A percentile compares a stretch with the other conserved stretches of the same genome.
phyloP scores from a whole-genome alignment of 345 rosid genomes.

The Carallia pectinifolia region DNA sequence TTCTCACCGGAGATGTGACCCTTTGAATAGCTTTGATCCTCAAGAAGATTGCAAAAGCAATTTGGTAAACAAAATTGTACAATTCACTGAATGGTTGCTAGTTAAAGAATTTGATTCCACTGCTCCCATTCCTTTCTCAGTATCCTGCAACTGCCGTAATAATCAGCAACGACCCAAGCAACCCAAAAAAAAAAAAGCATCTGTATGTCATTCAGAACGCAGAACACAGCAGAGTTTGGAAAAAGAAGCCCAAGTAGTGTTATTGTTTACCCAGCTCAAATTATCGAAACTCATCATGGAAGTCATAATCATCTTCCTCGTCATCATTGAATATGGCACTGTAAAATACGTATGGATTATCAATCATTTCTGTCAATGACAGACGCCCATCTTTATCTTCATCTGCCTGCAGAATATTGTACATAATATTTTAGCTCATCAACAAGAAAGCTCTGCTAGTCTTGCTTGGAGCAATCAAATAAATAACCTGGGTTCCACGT shows the following conservation, averaged over 20 bases:
- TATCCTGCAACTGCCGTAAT: slow-evolving; percentile 20
- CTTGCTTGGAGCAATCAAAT: not conserved
- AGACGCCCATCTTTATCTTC: slow-evolving; percentile 75
- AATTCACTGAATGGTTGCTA: not conserved
- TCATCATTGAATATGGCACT: slow-evolving; percentile 80
- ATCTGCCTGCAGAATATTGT: slow-evolving; percentile 69
- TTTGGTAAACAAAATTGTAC: slow-evolving; percentile 1
- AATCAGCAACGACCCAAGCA: not conserved
- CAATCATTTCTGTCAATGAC: slow-evolving; percentile 80
- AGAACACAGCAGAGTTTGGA: not conserved
- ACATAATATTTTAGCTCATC: not conserved
- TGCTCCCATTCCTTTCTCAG: not conserved
- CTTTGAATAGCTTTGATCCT: slow-evolving; percentile 1
- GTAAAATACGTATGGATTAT: slow-evolving; percentile 89
- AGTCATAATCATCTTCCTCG: slow-evolving; percentile 62
- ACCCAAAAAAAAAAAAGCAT: not conserved
- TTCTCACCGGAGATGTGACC: not conserved
- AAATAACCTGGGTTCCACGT: not conserved
- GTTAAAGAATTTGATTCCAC: slow-evolving; percentile 3
- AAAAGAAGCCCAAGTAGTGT: not conserved
- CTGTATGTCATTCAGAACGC: too few species aligned
- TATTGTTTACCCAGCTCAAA: not conserved
- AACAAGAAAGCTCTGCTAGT: not conserved
- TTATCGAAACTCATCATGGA: slow-evolving; percentile 91
- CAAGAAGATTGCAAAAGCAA: not conserved